These are phyloP conservation scores for Lecanosticta acicola DNA, from an alignment of 2,329 filamentous ascomycete species.

Conservation along the genomic window DNA sequence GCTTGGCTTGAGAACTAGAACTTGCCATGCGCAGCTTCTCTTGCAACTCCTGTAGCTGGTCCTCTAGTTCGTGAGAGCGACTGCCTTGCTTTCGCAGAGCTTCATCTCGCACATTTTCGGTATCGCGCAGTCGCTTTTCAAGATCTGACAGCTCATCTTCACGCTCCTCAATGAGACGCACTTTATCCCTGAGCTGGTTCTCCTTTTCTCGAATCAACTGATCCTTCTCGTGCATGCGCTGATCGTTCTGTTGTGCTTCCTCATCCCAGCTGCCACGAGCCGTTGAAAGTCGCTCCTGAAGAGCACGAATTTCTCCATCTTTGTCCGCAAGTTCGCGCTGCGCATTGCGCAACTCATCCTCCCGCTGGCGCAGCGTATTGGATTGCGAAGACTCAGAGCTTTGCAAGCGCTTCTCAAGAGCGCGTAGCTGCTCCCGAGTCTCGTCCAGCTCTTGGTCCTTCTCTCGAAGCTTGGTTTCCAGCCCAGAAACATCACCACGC, in stretches of 20 bases:
- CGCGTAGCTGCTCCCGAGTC: constrained; percentile 28
- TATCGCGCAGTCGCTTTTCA: constrained; percentile 27
- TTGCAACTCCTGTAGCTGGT: constrained; percentile 45
- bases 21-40: constrained; percentile 43
- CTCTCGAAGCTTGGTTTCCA: constrained; percentile 33
- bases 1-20: constrained; percentile 37
- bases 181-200: constrained; percentile 68
- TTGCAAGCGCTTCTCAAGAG: constrained; percentile 31
- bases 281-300: constrained; percentile 34
- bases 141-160: constrained; percentile 59
- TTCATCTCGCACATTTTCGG: constrained; percentile 26
- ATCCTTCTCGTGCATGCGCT: constrained; percentile 35
- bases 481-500: constrained; percentile 30
- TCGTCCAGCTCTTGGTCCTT: constrained; percentile 34
- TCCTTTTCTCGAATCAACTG: constrained; percentile 64
- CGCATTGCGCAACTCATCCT: constrained; percentile 58
- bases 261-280: constrained; percentile 37
- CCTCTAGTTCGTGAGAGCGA: constrained; percentile 46
- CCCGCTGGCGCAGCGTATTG: constrained; percentile 27
- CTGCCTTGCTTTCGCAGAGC: constrained; percentile 44
- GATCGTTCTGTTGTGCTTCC: constrained; percentile 34
- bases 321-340: constrained; percentile 34
- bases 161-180: constrained; percentile 64
- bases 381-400: constrained; percentile 17
- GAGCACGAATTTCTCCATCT: constrained; percentile 33